Percentiles rank a stretch among this genome's conserved stretches.
Evolutionary conservation across 768 basidiomycete genomes (phyloP).

Genomic region (Coprinopsis sp.): DNA sequence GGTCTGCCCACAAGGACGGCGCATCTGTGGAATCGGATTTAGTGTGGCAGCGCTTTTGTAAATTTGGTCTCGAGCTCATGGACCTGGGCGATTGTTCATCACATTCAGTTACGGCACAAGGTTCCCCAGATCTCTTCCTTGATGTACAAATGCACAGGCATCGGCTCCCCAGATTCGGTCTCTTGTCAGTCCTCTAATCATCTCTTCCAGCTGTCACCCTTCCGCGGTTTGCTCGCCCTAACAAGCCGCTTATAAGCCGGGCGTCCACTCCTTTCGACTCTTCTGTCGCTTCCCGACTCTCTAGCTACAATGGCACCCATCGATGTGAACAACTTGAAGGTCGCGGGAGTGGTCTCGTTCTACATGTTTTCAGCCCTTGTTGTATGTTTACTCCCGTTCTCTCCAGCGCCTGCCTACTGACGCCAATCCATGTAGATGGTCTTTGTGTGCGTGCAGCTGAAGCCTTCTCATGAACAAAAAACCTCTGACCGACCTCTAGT

Average conservation of each 20-base stretch:
- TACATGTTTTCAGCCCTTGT: constrained; percentile 76
- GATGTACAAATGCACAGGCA: no score
- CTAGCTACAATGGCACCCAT: constrained; percentile 25
- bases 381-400: constrained; percentile 37
- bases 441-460: constrained; percentile 37
- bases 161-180: no score
- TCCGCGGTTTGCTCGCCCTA: no score
- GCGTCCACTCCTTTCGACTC: background rate
- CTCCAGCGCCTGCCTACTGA: background rate
- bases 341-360: constrained; percentile 69
- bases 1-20: no score
- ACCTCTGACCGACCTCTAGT: constrained; percentile 29
- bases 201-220: no score
- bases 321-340: constrained; percentile 39
- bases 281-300: background rate
- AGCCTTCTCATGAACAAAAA: constrained; percentile 1
- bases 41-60: no score
- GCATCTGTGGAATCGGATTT: no score
- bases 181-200: no score
- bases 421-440: constrained; percentile 37
- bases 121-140: no score
- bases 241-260: background rate
- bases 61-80: no score
- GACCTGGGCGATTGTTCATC: no score
- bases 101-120: no score